Percentiles rank a stretch among this genome's conserved stretches.
phyloP scores from a whole-genome alignment of 306 rosid species.

The Prunus campanulata region DNA sequence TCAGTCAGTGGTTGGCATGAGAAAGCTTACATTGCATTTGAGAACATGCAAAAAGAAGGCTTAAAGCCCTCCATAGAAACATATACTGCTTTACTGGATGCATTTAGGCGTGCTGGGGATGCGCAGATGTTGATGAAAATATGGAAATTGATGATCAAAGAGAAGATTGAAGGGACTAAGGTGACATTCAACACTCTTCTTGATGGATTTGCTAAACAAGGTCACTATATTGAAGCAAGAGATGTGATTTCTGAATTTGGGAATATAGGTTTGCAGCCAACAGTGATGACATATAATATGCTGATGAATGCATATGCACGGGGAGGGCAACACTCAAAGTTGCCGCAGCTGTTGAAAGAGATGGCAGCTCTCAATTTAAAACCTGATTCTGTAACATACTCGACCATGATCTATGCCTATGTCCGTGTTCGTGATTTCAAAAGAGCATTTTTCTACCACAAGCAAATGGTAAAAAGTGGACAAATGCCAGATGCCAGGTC shows the following conservation, averaged over 20 bases:
- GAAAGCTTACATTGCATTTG: conserved; percentile 73
- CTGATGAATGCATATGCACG: conserved; percentile 85
- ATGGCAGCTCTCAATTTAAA: conserved; percentile 61
- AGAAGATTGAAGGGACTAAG: conserved; percentile 61
- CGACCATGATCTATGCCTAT: conserved; percentile 80
- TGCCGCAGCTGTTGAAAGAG: conserved; percentile 76
- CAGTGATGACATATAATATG: conserved; percentile 82
- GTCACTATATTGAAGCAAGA: conserved; percentile 74
- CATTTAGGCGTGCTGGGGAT: conserved; percentile 78
- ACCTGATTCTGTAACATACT: conserved; percentile 83
- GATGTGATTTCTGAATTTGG: conserved; percentile 71
- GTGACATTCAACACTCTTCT: conserved; percentile 73
- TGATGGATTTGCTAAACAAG: conserved; percentile 92
- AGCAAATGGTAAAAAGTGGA: conserved; percentile 70
- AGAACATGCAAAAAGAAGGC: conserved; percentile 67
- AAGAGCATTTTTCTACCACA: conserved; percentile 74
- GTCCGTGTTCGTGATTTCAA: conserved; percentile 66
- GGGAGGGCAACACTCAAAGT: conserved; percentile 73
- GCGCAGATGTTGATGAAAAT: conserved; percentile 61
- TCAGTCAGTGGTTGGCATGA: conserved; percentile 76
- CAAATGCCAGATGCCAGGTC: conserved; percentile 60
- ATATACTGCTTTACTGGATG: conserved; percentile 78
- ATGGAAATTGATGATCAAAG: conserved; percentile 72
- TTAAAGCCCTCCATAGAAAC: conserved; percentile 84
- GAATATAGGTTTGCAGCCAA: conserved; percentile 70